A percentile compares a stretch with the other conserved stretches of the same genome.
Evolutionary conservation across 768 basidiomycete species (phyloP).

Genomic region (Candolleomyces aberdarensis): DNA sequence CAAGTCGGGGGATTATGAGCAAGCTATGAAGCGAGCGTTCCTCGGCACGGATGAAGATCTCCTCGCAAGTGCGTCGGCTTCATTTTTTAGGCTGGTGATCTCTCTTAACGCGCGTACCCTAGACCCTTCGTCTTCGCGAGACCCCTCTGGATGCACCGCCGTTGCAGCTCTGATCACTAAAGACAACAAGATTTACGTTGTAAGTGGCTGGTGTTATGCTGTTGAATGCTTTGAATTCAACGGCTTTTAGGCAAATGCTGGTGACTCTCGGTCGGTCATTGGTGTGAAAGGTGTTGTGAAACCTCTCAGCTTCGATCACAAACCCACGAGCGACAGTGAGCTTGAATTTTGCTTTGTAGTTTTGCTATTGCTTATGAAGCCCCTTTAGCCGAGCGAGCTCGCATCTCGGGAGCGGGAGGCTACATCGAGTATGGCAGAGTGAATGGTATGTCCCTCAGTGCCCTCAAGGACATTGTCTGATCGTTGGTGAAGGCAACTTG

Average conservation of each 20-base stretch:
- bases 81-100: conserved; percentile 9
- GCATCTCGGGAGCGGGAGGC: conserved; percentile 89
- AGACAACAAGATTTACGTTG: conserved; percentile 77
- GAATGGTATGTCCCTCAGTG: conserved; percentile 59
- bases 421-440: conserved; percentile 97
- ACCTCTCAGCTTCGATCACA: conserved; percentile 91
- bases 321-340: conserved; percentile 84
- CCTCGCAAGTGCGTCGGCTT: conserved; percentile 43
- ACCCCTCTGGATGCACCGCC: conserved; percentile 96
- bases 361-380: conserved; percentile 8
- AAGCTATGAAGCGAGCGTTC: conserved; percentile 85
- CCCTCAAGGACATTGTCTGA: background rate
- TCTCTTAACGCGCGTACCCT: conserved; percentile 7
- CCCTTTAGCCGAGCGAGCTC: conserved; percentile 68
- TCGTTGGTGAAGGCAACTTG: conserved; percentile 69
- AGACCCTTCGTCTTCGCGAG: conserved; percentile 86
- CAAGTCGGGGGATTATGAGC: conserved; percentile 62
- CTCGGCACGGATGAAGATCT: conserved; percentile 94
- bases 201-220: conserved; percentile 35
- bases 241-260: conserved; percentile 83
- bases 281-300: conserved; percentile 83
- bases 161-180: conserved; percentile 81
- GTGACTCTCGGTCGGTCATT: conserved; percentile 91
- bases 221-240: conserved; percentile 5
- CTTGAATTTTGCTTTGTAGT: conserved; percentile 4